Percentiles rank a stretch among this genome's conserved stretches.
Conservation (phyloP, 306 rosid genomes). For the Senna siamea region DNA sequence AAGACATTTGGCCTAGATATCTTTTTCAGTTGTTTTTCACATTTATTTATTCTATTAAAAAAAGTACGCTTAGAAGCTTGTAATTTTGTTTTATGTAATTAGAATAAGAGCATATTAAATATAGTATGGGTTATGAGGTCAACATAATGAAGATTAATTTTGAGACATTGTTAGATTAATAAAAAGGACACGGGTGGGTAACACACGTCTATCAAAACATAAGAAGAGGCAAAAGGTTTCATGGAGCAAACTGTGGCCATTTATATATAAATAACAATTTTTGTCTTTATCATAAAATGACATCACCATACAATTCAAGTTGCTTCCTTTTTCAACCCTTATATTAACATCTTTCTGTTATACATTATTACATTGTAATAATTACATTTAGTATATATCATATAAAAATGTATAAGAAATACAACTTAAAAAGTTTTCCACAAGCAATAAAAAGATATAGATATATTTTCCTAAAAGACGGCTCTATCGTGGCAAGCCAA, state of each 20-base stretch:
- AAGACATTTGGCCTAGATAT: neutral
- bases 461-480: too few relatives aligned
- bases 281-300: constrained; percentile 34
- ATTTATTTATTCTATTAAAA: neutral
- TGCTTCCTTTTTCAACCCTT: constrained; percentile 4
- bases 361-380: neutral
- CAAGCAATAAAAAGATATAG: too few relatives aligned
- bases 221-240: neutral
- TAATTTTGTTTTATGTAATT: neutral
- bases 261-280: neutral
- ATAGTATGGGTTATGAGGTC: constrained; percentile 2
- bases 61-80: neutral
- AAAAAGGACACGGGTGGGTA: neutral
- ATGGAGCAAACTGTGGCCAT: constrained; percentile 2
- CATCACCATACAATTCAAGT: neutral
- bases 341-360: constrained; percentile 21
- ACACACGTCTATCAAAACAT: neutral
- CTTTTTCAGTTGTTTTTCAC: neutral
- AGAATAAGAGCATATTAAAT: neutral
- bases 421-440: too few relatives aligned
- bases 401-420: too few relatives aligned
- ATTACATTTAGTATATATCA: neutral
- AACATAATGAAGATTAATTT: neutral
- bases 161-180: neutral
- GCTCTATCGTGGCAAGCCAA: neutral